Evolutionary conservation across 768 basidiomycete species (phyloP).

Genomic region (Cystobasidium tubakii): DNA sequence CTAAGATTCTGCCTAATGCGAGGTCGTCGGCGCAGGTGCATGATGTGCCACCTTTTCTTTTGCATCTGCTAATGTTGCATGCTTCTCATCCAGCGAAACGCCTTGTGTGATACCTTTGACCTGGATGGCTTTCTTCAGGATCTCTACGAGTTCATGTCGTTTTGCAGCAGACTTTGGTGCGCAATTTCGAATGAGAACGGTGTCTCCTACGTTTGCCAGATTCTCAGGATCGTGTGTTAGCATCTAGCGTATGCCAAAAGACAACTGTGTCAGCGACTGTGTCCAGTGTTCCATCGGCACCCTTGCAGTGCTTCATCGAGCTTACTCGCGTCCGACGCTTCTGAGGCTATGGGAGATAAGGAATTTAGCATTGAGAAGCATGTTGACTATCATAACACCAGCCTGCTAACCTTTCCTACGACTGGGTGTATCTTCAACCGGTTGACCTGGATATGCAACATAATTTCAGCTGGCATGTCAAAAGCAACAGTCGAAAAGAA

Average conservation of each 20-base stretch:
- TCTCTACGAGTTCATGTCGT: constrained; percentile 24
- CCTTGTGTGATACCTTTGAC: constrained; percentile 25
- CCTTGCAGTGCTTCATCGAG: not conserved
- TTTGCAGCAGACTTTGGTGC: constrained; percentile 28
- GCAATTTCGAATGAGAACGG: constrained; percentile 23
- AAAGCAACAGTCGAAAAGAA: not conserved
- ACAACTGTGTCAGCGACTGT: too few relatives aligned
- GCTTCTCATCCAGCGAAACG: not conserved
- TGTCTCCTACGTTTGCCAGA: constrained; percentile 18
- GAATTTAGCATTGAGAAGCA: not conserved
- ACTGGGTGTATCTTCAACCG: constrained; percentile 15
- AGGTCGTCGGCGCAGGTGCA: not conserved
- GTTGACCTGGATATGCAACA: not conserved
- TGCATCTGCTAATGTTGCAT: constrained; percentile 30
- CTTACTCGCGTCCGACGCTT: constrained; percentile 30
- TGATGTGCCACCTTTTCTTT: constrained; percentile 6
- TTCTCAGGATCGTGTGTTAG: constrained; percentile 29
- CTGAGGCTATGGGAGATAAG: constrained; percentile 3
- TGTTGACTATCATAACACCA: not conserved
- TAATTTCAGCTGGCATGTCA: not conserved
- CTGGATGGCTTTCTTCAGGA: not conserved
- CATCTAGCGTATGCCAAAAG: not conserved
- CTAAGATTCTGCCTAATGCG: not conserved
- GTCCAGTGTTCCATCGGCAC: not conserved
- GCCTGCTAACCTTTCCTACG: constrained; percentile 17